Percentiles rank a stretch among this genome's conserved stretches.
phyloP scores from a whole-genome alignment of 1,284 basidiomycete species.

The Ceratobasidium sp. region DNA sequence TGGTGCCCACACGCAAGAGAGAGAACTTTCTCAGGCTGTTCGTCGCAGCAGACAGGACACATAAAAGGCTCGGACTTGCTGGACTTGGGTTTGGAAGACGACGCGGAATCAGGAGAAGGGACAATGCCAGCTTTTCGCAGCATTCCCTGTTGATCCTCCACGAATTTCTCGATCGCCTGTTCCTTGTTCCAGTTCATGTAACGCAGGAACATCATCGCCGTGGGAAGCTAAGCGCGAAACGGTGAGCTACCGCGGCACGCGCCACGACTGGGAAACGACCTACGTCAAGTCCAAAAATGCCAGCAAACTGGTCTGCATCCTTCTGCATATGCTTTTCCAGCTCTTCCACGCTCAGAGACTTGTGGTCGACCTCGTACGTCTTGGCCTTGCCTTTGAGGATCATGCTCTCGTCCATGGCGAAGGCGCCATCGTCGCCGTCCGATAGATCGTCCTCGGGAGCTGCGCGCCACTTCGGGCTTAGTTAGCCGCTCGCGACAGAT shows the following conservation, averaged over 20 bases:
- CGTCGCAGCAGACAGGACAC: conserved; percentile 93
- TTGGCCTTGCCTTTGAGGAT: conserved; percentile 66
- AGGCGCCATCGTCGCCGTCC: conserved; percentile 61
- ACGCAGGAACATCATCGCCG: conserved; percentile 83
- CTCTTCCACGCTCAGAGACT: conserved; percentile 74
- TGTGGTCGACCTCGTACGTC: conserved; percentile 80
- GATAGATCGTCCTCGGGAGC: conserved; percentile 44
- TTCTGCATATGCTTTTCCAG: conserved; percentile 80
- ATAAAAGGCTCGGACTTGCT: conserved; percentile 67
- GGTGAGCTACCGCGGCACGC: conserved; percentile 31
- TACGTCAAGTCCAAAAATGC: conserved; percentile 87
- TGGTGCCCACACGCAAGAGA: conserved; percentile 81
- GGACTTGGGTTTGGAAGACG: conserved; percentile 49
- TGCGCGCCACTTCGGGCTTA: neutral
- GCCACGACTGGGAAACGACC: conserved; percentile 55
- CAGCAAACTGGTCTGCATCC: conserved; percentile 85
- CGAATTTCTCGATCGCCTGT: conserved; percentile 92
- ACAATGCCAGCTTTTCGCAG: conserved; percentile 74
- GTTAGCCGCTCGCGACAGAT: neutral
- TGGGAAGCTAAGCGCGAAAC: conserved; percentile 52
- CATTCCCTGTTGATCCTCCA: conserved; percentile 83
- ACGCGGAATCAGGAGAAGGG: conserved; percentile 53
- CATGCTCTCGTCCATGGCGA: conserved; percentile 58
- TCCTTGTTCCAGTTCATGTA: conserved; percentile 96
- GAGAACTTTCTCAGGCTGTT: conserved; percentile 66